Evolutionary conservation across 495 filamentous ascomycete genomes (phyloP).

Genomic region (Echria macrotheca): DNA sequence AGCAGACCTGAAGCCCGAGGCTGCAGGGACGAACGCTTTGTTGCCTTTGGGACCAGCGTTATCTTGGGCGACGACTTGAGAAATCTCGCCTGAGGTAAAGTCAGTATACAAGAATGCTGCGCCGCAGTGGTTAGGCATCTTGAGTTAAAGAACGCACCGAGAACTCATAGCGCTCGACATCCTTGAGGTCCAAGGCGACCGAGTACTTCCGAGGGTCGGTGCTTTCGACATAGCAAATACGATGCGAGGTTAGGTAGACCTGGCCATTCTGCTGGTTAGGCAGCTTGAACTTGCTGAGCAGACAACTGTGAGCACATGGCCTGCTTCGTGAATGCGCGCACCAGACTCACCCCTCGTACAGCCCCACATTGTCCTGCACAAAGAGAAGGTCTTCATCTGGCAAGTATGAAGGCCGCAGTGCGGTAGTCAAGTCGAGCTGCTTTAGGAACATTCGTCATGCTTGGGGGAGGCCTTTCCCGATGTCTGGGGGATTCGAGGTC

Average conservation of each 20-base stretch:
- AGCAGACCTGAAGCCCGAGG: constrained; percentile 34
- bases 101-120: too few species aligned
- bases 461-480: constrained; percentile 23
- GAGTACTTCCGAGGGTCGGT: constrained; percentile 81
- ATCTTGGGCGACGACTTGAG: constrained; percentile 94
- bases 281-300: constrained; percentile 81
- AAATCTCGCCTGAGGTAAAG: constrained; percentile 67
- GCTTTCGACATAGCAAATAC: constrained; percentile 90
- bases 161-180: constrained; percentile 85
- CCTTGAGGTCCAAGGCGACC: constrained; percentile 79
- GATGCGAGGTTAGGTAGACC: constrained; percentile 91
- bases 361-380: constrained; percentile 92
- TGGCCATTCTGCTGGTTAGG: constrained; percentile 93
- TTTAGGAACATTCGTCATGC: constrained; percentile 90
- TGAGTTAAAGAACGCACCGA: too few species aligned
- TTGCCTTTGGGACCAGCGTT: constrained; percentile 71
- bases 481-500: neutral
- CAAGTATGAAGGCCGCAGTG: constrained; percentile 81
- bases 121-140: too few species aligned
- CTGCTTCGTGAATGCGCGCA: constrained; percentile 13
- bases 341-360: constrained; percentile 85
- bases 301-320: constrained; percentile 3
- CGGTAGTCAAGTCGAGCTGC: constrained; percentile 88
- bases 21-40: constrained; percentile 52
- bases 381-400: constrained; percentile 89